These are phyloP conservation scores for Xylaria cubensis DNA, from an alignment of 495 filamentous ascomycete species.

Conservation along the genomic window DNA sequence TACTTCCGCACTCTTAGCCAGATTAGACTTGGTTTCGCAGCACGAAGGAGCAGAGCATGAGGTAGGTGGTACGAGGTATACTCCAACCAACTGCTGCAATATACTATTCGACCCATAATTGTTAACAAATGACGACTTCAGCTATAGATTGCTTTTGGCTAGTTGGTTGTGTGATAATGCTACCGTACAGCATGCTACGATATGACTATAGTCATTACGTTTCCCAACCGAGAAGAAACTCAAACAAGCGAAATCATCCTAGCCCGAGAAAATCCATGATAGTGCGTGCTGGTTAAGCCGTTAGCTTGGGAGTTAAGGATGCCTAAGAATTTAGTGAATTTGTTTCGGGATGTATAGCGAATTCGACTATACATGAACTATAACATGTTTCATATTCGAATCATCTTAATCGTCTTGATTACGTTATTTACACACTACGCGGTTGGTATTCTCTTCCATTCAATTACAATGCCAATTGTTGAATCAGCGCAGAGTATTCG, in stretches of 20 bases:
- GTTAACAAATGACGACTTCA: slow-evolving; percentile 12
- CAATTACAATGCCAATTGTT: neutral
- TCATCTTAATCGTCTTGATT: neutral
- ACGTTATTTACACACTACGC: neutral
- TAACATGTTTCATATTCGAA: neutral
- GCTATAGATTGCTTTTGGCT: slow-evolving; percentile 13
- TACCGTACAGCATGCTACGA: neutral
- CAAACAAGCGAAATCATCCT: neutral
- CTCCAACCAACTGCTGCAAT: neutral
- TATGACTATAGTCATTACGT: neutral
- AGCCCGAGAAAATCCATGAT: neutral
- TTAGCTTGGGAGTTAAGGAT: neutral
- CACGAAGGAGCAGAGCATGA: neutral
- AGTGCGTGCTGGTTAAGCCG: neutral
- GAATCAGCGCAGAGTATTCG: neutral
- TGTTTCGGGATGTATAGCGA: neutral
- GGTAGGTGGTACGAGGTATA: neutral
- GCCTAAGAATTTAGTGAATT: neutral
- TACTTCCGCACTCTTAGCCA: neutral
- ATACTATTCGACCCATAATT: slow-evolving; percentile 5
- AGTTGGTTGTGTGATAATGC: slow-evolving; percentile 2
- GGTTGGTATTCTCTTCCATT: neutral
- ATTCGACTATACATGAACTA: neutral
- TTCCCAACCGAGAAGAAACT: neutral
- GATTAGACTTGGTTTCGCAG: slow-evolving; percentile 1